Percentiles rank a stretch among this genome's conserved stretches.
These are phyloP conservation scores for Crepidotus sp. DNA, from an alignment of 1,284 basidiomycete genomes.

Conservation along the genomic window DNA sequence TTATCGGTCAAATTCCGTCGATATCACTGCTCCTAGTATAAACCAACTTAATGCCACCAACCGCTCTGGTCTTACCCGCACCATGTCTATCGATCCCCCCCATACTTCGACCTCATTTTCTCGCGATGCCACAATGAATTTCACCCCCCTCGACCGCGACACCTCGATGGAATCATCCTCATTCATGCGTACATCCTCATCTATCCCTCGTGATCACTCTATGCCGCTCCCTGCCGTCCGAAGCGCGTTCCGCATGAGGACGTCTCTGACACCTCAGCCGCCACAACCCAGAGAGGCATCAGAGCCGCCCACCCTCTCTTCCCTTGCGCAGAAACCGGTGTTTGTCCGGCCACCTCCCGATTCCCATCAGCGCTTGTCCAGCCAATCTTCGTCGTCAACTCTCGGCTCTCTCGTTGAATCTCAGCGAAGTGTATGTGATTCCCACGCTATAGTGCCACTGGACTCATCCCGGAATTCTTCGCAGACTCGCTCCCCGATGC, in stretches of 20 bases:
- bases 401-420: constrained; percentile 56
- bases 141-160: constrained; percentile 22
- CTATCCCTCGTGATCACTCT: constrained; percentile 27
- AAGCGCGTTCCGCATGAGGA: constrained; percentile 52
- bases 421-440: constrained; percentile 40
- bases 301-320: constrained; percentile 58
- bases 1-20: constrained; percentile 31
- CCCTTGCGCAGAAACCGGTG: constrained; percentile 52
- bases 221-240: constrained; percentile 33
- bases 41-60: constrained; percentile 23
- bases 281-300: constrained; percentile 48
- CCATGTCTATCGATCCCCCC: constrained; percentile 58
- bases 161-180: constrained; percentile 24
- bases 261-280: constrained; percentile 60
- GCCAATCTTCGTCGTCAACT: constrained; percentile 30
- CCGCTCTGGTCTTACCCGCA: constrained; percentile 36
- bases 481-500: constrained; percentile 38
- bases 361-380: constrained; percentile 25
- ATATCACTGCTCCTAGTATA: constrained; percentile 25
- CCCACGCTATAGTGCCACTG: not conserved
- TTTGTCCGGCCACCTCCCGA: constrained; percentile 58
- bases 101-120: constrained; percentile 26
- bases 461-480: constrained; percentile 7
- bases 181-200: constrained; percentile 24
- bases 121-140: constrained; percentile 33